Evolutionary conservation across 768 basidiomycete genomes (phyloP).

Genomic region (Erythrobasidium yunnanense): DNA sequence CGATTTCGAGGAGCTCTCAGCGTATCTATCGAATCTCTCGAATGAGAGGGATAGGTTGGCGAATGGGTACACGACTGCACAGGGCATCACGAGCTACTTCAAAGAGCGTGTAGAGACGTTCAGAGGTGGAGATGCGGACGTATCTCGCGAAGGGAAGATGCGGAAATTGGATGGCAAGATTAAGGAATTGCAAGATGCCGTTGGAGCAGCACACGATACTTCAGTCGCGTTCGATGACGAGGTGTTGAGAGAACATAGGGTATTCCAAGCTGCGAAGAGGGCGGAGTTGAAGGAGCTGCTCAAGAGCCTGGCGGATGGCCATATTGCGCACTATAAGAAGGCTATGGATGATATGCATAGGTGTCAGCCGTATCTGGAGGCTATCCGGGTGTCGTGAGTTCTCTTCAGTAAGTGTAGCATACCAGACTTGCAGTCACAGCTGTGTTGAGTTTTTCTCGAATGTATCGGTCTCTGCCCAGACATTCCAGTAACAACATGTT

Average conservation of each 20-base stretch:
- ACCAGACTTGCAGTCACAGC: too few species aligned
- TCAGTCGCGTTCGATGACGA: constrained; percentile 94
- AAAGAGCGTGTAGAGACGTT: constrained; percentile 85
- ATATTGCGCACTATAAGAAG: constrained; percentile 71
- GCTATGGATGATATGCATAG: constrained; percentile 24
- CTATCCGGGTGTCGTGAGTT: constrained; percentile 20
- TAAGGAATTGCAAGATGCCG: constrained; percentile 95
- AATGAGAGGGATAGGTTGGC: constrained; percentile 84
- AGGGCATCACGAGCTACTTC: constrained; percentile 63
- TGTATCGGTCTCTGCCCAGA: too few species aligned
- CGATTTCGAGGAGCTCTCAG: constrained; percentile 92
- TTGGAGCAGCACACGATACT: constrained; percentile 86
- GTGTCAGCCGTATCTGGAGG: constrained; percentile 24
- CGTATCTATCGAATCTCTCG: constrained; percentile 85
- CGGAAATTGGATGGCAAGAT: constrained; percentile 83
- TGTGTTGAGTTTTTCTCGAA: too few species aligned
- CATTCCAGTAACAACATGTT: too few species aligned
- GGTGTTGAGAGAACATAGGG: constrained; percentile 75
- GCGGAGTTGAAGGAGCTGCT: constrained; percentile 96
- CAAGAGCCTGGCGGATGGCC: constrained; percentile 75
- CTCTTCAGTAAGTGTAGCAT: background rate
- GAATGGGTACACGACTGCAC: constrained; percentile 74
- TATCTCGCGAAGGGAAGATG: constrained; percentile 86
- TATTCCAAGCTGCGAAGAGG: constrained; percentile 82
- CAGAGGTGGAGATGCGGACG: constrained; percentile 83